Evolutionary conservation across 768 basidiomycete species (phyloP).

Genomic region (Termitomyces eurrhizus): DNA sequence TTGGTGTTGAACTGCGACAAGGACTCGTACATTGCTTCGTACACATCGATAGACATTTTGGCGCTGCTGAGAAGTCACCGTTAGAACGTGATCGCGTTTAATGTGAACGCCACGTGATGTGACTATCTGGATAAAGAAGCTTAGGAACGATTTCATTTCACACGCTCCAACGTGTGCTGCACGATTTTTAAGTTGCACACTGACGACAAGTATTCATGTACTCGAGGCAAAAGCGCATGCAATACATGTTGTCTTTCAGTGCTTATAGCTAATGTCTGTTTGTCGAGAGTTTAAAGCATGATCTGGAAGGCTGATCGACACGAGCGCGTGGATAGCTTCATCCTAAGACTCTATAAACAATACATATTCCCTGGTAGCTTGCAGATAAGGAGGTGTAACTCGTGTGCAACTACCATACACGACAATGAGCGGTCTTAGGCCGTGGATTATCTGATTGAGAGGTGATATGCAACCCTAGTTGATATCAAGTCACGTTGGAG

Average conservation of each 20-base stretch:
- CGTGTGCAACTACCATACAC: not conserved
- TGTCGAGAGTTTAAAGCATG: not conserved
- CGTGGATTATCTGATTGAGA: not conserved
- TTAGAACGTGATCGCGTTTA: not conserved
- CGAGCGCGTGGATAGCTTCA: too few relatives aligned
- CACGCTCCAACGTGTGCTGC: not conserved
- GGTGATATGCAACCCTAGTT: not conserved
- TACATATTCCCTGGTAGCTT: not conserved
- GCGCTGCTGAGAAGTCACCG: not conserved
- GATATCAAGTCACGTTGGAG: slow-evolving; percentile 5
- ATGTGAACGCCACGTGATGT: slow-evolving; percentile 8
- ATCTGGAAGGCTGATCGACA: not conserved
- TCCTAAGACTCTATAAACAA: not conserved
- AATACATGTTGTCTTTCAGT: not conserved
- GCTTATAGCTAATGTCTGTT: too few relatives aligned
- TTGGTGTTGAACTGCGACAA: not conserved
- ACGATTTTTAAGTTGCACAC: not conserved
- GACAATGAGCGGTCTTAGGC: not conserved
- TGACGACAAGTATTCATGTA: not conserved
- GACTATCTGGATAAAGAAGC: not conserved
- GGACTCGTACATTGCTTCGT: slow-evolving; percentile 42
- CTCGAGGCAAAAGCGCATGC: not conserved
- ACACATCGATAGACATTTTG: slow-evolving; percentile 36
- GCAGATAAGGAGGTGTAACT: not conserved
- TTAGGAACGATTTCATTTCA: too few relatives aligned